phyloP scores from a whole-genome alignment of 1,284 basidiomycete genomes.

The Megacollybia platyphylla region DNA sequence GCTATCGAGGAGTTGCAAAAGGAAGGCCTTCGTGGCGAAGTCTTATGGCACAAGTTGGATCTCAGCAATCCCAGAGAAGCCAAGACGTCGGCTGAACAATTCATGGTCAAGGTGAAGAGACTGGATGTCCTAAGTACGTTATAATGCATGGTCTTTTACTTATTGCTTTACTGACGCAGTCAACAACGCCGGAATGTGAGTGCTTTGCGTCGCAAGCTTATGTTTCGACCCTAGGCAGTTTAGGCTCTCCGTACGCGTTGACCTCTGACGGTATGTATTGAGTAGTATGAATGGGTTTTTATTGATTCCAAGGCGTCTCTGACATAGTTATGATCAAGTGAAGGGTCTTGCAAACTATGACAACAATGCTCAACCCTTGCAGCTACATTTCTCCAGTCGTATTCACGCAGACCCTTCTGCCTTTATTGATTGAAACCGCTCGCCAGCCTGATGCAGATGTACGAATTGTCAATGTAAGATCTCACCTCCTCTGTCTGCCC shows the following conservation, averaged over 20 bases:
- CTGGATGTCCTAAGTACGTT: slow-evolving; percentile 17
- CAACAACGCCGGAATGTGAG: slow-evolving; percentile 29
- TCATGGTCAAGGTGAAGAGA: slow-evolving; percentile 16
- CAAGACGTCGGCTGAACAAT: slow-evolving; percentile 25
- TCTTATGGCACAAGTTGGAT: slow-evolving; percentile 34
- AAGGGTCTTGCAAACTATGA: slow-evolving; percentile 5
- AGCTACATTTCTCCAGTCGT: slow-evolving; percentile 35
- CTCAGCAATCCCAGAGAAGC: slow-evolving; percentile 27
- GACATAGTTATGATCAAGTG: slow-evolving; percentile 29
- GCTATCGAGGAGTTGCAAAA: slow-evolving; percentile 24
- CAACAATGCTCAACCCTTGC: not conserved
- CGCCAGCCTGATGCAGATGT: slow-evolving; percentile 30
- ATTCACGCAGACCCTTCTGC: slow-evolving; percentile 32
- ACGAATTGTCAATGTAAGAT: slow-evolving; percentile 32
- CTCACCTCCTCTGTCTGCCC: not conserved
- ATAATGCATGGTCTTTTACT: not conserved
- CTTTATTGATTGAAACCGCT: slow-evolving; percentile 32
- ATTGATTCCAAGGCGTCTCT: slow-evolving; percentile 16
- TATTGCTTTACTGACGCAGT: slow-evolving; percentile 13
- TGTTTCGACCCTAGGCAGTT: slow-evolving; percentile 4
- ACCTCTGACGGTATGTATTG: slow-evolving; percentile 18
- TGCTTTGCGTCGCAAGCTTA: not conserved
- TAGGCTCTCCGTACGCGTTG: slow-evolving; percentile 12
- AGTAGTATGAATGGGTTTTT: not conserved
- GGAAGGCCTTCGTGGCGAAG: slow-evolving; percentile 25